Percentiles rank a stretch among this genome's conserved stretches.
These are phyloP conservation scores for Batkoa obscura DNA, from an alignment of 371 early-diverging fungal species.

Conservation along the genomic window DNA sequence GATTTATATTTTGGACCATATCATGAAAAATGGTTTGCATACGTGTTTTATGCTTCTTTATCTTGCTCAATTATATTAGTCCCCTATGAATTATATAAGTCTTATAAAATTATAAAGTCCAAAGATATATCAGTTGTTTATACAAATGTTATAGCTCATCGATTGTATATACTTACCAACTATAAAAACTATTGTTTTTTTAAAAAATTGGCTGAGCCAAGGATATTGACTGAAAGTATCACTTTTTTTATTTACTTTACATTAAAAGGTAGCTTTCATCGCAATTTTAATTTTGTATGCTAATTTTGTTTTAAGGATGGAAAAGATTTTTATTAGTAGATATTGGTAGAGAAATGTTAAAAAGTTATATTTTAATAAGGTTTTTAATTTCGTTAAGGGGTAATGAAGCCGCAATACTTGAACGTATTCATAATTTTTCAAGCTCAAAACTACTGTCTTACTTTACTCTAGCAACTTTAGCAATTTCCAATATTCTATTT, in stretches of 20 bases:
- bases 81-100: constrained; percentile 47
- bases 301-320: no score
- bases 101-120: constrained; percentile 30
- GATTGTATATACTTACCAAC: constrained; percentile 28
- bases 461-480: constrained; percentile 15
- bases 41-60: constrained; percentile 48
- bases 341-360: neutral
- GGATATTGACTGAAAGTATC: constrained; percentile 35
- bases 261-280: constrained; percentile 63
- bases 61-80: constrained; percentile 44
- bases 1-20: constrained; percentile 18
- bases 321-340: neutral
- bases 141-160: constrained; percentile 49
- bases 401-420: neutral
- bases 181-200: constrained; percentile 68
- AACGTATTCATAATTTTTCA: neutral
- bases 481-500: constrained; percentile 51
- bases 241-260: constrained; percentile 73
- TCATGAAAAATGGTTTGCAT: constrained; percentile 19
- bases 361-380: neutral
- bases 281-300: no score
- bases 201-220: constrained; percentile 38
- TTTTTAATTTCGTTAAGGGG: neutral
- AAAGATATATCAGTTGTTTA: constrained; percentile 56
- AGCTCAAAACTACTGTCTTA: neutral